phyloP scores from a whole-genome alignment of 2,329 filamentous ascomycete species.

The Beauveria sp. region DNA sequence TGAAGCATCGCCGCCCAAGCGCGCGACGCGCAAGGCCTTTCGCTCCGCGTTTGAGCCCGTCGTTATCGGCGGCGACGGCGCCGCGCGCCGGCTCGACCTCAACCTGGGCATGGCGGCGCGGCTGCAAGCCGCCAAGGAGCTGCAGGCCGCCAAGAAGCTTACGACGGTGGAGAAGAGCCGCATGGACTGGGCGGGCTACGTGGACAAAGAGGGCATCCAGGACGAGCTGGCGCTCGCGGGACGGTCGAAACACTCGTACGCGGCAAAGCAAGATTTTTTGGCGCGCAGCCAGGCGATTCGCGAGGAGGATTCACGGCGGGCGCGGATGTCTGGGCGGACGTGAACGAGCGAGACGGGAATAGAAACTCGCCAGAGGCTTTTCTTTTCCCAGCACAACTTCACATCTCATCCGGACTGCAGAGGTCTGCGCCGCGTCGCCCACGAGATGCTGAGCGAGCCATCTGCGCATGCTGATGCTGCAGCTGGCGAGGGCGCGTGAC shows the following conservation, averaged over 20 bases:
- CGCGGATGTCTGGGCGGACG: constrained; percentile 36
- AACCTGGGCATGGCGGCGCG: constrained; percentile 47
- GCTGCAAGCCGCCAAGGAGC: constrained; percentile 39
- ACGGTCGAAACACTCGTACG: constrained; percentile 57
- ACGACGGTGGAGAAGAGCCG: constrained; percentile 66
- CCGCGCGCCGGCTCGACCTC: constrained; percentile 43
- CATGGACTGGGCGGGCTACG: constrained; percentile 66
- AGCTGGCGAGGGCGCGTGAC: neutral
- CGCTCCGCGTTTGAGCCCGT: constrained; percentile 57
- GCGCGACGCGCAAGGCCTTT: constrained; percentile 47
- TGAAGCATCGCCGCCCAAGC: constrained; percentile 29
- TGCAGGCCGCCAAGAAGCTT: constrained; percentile 54
- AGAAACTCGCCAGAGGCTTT: too few relatives aligned
- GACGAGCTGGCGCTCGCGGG: constrained; percentile 60
- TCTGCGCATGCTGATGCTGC: neutral
- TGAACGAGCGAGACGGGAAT: constrained; percentile 13
- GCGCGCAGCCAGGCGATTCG: constrained; percentile 55
- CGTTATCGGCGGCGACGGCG: constrained; percentile 28
- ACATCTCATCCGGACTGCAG: too few relatives aligned
- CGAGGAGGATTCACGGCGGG: constrained; percentile 52
- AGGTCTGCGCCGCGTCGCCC: neutral
- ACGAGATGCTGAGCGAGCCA: neutral
- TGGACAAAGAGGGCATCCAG: constrained; percentile 63
- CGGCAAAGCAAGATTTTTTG: constrained; percentile 56
- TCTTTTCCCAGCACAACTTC: too few relatives aligned